A percentile compares a stretch with the other conserved stretches of the same genome.
These are phyloP conservation scores for Arabidopsis thaliana DNA, from an alignment of 345 rosid species.

Conservation along the genomic window DNA sequence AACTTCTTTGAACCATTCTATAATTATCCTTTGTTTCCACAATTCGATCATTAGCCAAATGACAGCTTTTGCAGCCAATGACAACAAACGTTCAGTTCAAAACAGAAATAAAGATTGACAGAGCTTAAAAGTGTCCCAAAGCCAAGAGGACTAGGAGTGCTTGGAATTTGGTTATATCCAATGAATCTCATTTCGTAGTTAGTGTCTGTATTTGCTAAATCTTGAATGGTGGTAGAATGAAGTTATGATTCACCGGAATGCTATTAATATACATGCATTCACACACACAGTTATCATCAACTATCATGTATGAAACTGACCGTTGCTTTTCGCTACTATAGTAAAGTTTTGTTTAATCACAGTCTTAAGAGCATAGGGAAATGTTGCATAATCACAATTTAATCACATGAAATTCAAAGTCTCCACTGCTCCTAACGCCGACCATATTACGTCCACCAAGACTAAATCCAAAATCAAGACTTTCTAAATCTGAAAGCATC, in stretches of 20 bases:
- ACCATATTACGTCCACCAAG: no score
- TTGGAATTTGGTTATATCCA: conserved; percentile 64
- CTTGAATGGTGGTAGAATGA: conserved; percentile 56
- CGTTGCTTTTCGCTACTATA: neutral
- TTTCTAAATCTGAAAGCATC: no score
- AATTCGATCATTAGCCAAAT: neutral
- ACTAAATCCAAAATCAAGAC: no score
- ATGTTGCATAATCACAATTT: no score
- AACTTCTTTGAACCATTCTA: no score
- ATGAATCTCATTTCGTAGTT: conserved; percentile 62
- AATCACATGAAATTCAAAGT: no score
- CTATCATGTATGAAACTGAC: conserved; percentile 14
- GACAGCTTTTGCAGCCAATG: conserved; percentile 17
- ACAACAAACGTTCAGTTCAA: neutral
- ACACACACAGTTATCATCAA: conserved; percentile 26
- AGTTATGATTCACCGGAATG: conserved; percentile 69
- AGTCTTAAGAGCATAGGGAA: no score
- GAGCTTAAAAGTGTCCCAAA: conserved; percentile 63
- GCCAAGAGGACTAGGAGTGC: conserved; percentile 55
- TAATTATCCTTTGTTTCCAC: no score
- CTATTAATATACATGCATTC: conserved; percentile 74
- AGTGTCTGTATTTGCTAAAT: conserved; percentile 74
- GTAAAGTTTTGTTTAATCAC: neutral
- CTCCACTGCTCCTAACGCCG: no score
- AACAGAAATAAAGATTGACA: conserved; percentile 24